Evolutionary conservation across 2,329 filamentous ascomycete genomes (phyloP).

Genomic region (Talaromyces sp.): DNA sequence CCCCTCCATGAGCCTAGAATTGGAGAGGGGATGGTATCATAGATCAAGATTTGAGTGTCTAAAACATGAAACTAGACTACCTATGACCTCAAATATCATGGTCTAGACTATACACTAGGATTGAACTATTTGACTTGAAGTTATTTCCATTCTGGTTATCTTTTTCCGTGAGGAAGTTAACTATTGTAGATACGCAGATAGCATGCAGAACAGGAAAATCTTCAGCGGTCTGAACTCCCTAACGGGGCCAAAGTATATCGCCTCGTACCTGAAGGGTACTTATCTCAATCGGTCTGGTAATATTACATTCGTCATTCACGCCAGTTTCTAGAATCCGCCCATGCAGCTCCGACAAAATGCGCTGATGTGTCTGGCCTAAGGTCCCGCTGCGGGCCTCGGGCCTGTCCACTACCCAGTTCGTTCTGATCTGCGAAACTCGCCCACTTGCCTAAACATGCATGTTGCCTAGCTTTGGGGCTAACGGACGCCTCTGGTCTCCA

Average conservation of each 20-base stretch:
- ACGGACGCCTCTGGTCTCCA: constrained; percentile 8
- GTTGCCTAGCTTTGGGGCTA: constrained; percentile 3
- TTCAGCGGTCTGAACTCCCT: too few relatives aligned
- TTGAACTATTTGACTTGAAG: constrained; percentile 8
- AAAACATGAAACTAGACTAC: too few relatives aligned
- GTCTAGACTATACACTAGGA: neutral
- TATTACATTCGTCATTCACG: constrained; percentile 2
- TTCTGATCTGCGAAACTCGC: constrained; percentile 17
- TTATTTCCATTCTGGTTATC: too few relatives aligned
- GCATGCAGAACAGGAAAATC: too few relatives aligned
- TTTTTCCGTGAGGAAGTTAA: too few relatives aligned
- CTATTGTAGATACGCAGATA: too few relatives aligned
- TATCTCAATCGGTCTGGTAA: constrained; percentile 6
- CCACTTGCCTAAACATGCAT: constrained; percentile 9
- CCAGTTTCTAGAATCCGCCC: constrained; percentile 22
- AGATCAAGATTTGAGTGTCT: too few relatives aligned
- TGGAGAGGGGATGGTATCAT: neutral
- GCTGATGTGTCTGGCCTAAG: constrained; percentile 10
- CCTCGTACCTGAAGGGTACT: too few relatives aligned
- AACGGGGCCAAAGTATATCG: too few relatives aligned
- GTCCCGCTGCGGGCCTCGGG: constrained; percentile 20
- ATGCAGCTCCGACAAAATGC: constrained; percentile 8
- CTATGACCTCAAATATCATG: too few relatives aligned
- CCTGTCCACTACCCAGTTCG: neutral
- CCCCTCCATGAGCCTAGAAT: constrained; percentile 13